Conservation (phyloP, 2,329 filamentous ascomycete species). For the Fusarium fujikuroi region DNA sequence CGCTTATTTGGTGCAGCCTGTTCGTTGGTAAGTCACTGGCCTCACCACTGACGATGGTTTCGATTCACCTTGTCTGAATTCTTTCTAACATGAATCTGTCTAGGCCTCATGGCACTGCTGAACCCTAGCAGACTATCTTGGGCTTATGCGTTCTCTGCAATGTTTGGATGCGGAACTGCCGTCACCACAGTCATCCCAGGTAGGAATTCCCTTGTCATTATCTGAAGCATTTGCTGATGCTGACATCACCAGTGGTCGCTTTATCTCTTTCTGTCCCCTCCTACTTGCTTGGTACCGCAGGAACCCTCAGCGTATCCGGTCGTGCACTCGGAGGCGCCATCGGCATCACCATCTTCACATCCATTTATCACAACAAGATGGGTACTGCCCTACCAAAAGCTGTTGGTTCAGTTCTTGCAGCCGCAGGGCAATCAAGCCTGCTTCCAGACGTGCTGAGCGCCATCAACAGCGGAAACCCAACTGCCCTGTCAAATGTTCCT, state of each 20-base stretch:
- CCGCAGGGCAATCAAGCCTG: not conserved
- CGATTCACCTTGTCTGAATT: not conserved
- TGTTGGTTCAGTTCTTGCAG: not conserved
- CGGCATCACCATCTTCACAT: not conserved
- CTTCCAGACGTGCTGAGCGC: not conserved
- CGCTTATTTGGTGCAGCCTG: not conserved
- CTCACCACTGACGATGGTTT: not conserved
- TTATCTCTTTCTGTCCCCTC: not conserved
- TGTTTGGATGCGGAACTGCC: not conserved
- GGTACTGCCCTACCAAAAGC: not conserved
- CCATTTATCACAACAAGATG: not conserved
- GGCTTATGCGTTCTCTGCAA: not conserved
- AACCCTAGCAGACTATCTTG: not conserved
- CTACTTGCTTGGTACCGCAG: not conserved
- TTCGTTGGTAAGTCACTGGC: not conserved
- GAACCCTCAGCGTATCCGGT: not conserved
- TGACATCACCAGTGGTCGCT: not conserved
- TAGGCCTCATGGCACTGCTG: not conserved
- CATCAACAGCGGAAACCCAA: not conserved
- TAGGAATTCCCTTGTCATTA: accelerated
- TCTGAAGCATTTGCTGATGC: not conserved
- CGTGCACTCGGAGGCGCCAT: not conserved
- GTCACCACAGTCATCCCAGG: not conserved
- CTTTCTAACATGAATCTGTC: not conserved
- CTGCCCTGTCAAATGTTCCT: not conserved